Conservation (phyloP, 2,329 filamentous ascomycete genomes). For the Trichoderma sp. region DNA sequence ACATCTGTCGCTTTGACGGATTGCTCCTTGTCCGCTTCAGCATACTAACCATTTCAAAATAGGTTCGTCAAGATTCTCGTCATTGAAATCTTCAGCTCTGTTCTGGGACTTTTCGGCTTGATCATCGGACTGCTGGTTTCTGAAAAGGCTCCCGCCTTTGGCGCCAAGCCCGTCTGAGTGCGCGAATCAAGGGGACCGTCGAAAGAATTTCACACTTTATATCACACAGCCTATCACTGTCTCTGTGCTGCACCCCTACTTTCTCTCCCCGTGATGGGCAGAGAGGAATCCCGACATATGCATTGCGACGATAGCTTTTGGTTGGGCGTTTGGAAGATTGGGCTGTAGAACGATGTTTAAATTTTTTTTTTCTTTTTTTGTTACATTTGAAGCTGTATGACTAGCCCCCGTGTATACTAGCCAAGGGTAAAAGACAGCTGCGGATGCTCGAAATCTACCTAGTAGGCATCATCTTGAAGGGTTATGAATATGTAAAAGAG, state of each 20-base stretch:
- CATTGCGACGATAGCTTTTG: conserved; percentile 39
- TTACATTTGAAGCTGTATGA: conserved; percentile 32
- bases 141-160: conserved; percentile 61
- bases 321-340: conserved; percentile 43
- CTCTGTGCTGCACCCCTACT: not conserved
- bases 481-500: conserved; percentile 3
- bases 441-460: not conserved
- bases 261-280: conserved; percentile 2
- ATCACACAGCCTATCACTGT: not conserved
- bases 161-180: conserved; percentile 15
- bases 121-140: conserved; percentile 91
- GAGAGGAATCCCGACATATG: conserved; percentile 29
- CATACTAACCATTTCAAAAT: conserved; percentile 25
- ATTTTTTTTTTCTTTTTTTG: conserved; percentile 29
- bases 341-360: conserved; percentile 29
- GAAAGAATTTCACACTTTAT: conserved; percentile 11
- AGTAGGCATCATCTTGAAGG: not conserved
- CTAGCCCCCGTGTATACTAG: conserved; percentile 38
- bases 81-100: conserved; percentile 98
- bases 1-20: not conserved
- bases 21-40: not conserved
- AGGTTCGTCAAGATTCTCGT: conserved; percentile 99
- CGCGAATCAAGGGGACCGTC: not conserved
- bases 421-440: conserved; percentile 29
- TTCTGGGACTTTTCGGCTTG: conserved; percentile 91